Evolutionary conservation across 108 stramenopile genomes (phyloP), one percentile per base, ranked within the genome.

Genomic region (Pseudonitzschia multiseries): DNA sequence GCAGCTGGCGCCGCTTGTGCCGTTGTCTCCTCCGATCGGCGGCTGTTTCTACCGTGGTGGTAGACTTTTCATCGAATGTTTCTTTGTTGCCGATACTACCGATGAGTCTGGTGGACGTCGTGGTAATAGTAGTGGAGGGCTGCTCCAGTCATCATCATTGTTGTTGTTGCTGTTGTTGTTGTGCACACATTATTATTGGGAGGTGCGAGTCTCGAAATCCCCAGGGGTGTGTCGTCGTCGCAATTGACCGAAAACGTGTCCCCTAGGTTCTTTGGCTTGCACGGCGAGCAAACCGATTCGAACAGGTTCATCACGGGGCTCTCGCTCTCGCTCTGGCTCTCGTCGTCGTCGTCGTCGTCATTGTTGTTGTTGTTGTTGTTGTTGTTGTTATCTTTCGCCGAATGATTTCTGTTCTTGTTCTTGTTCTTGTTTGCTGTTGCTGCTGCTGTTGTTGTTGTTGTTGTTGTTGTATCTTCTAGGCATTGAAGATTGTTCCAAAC

Each of bases 21-120:
- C 78, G 56, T 57, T 73, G 66, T 48, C 78, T 36, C 29, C 78
- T 65, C 46, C 78, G 59, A 68, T 79, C 78, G 17, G 78, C 78
- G 14, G 78, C 65, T 50, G 78, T 64, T 41, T 72, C 66, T 53
- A 36, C 44, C 5, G 71, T 65, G 48, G 24, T 62, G 33, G 61
- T 50, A 8, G 69, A 52, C n/a, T 57, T 36, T 36, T 27, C 69
- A 41, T 53, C 48, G 31, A 28, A 32, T 13, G n/a, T 12, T 31
- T 40, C 61, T 17, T 14, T 62, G 33, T 62, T 29, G 13, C n/a
- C n/a, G n/a, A n/a, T n/a, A 17, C 33, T 62, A 40, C 6, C 13
- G 14, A 36, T 17, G 61, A 41, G 26, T 21, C 26, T 22, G 26
- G 15, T 32, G 21, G 52, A 31, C n/a, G 69, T n/a, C n/a, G n/a